A percentile compares a stretch with the other conserved stretches of the same genome.
Conservation (phyloP, 257 asterid genomes). For the Solanum microdontum region DNA sequence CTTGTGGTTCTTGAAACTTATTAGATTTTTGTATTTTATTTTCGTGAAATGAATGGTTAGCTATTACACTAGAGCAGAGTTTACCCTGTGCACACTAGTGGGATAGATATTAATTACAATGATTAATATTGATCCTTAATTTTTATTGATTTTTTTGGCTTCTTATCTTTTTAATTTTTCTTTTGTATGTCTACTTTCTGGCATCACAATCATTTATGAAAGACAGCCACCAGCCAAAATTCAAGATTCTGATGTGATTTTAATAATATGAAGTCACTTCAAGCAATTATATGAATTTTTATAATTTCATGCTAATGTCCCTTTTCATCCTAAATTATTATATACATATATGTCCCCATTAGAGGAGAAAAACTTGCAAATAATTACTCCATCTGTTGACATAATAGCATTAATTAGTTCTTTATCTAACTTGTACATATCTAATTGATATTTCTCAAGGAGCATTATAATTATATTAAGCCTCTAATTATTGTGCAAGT, state of each 20-base stretch:
- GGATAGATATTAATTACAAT: neutral
- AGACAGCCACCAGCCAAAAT: constrained; percentile 45
- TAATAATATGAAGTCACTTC: neutral
- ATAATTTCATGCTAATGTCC: neutral
- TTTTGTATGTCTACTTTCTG: neutral
- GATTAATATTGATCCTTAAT: neutral
- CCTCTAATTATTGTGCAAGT: neutral
- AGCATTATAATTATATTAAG: neutral
- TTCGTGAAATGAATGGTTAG: neutral
- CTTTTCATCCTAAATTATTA: neutral
- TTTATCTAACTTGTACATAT: neutral
- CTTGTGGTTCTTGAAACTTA: neutral
- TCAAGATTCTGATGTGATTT: constrained; percentile 16
- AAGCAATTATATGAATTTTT: neutral
- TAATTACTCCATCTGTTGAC: neutral
- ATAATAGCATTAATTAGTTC: neutral
- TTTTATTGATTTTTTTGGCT: neutral
- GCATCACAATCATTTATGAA: constrained; percentile 7
- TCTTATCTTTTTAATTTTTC: neutral
- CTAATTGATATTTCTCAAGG: neutral
- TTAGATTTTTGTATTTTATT: neutral
- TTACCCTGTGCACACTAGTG: neutral
- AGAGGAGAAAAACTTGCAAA: neutral
- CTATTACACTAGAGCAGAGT: neutral
- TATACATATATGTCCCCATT: neutral